Evolutionary conservation across 2,329 filamentous ascomycete species (phyloP), one percentile per base, ranked within the genome.

Genomic region (Aureobasidium sp.): DNA sequence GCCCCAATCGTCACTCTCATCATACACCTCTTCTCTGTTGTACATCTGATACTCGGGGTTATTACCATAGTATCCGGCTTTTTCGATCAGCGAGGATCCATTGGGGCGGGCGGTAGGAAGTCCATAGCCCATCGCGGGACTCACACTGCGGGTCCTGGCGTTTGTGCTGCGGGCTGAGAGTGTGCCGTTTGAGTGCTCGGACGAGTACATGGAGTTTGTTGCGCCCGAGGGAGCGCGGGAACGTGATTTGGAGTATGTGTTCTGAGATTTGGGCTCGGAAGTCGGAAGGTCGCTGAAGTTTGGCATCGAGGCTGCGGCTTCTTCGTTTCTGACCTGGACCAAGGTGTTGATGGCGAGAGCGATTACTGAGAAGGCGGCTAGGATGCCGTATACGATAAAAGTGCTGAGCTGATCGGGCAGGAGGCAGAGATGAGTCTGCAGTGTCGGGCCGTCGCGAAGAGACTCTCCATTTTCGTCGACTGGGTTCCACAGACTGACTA

Each of bases 401-500:
- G 91, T 92, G 55, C 83, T 83, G 12, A 97, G 79, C 73, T 97
- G 91, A 73, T 93, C 91, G 0, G 94, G 94, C 9, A 97, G 81
- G 1, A 99, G 82, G 71, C 94, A 99, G 2, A 97, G 83, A 66
- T 95, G 90, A 0, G 90, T 94, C 75, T 97, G 90, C 3, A 96
- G 76, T 0, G 93, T 97, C 4, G 74, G 72, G 29, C 69, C 64
- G n/a, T 68, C 68, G 9, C 61, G 42, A 3, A 63, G 64, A 34
- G 62, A 62, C 7, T 68, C 65, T 39, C 73, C 74, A 17, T 67
- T 63, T 14, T 76, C 77, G 68, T 92, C 88, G 61, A 97, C 81
- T 0, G 94, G 94, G 71, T 99, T 97, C 84, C 91, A 97, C 62
- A 99, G 79, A 72, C 91, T 96, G 44, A 91, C 83, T 77, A 97